These are phyloP conservation scores for Paecilomyces sp. DNA, from an alignment of 2,329 filamentous ascomycete genomes.

Conservation along the genomic window DNA sequence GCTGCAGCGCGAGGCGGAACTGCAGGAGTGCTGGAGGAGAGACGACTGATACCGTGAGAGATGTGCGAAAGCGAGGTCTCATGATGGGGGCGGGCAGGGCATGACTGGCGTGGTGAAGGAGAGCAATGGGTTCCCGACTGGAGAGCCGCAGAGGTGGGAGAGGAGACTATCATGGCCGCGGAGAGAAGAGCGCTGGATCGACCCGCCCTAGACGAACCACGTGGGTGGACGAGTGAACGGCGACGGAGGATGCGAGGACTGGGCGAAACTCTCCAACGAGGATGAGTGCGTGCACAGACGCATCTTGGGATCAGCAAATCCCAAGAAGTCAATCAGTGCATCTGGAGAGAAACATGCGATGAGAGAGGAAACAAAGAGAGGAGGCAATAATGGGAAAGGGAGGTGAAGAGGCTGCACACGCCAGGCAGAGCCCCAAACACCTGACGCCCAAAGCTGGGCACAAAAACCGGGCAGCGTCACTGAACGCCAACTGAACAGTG, in stretches of 20 bases:
- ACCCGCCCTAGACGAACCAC: conserved; percentile 25
- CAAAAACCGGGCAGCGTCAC: not conserved
- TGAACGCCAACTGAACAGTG: not conserved
- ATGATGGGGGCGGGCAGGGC: conserved; percentile 2
- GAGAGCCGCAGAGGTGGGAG: conserved; percentile 30
- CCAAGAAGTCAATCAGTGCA: not conserved
- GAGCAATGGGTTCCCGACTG: conserved; percentile 22
- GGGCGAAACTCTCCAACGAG: conserved; percentile 19
- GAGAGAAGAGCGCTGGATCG: conserved; percentile 2
- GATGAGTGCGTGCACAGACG: conserved; percentile 20
- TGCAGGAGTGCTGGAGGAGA: conserved; percentile 10
- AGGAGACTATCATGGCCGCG: conserved; percentile 31
- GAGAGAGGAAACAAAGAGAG: not conserved
- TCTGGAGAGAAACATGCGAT: not conserved
- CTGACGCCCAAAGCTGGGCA: not conserved
- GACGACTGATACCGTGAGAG: conserved; percentile 11
- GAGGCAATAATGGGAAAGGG: not conserved
- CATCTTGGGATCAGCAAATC: conserved; percentile 11
- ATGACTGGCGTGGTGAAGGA: conserved; percentile 3
- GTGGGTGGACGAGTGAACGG: conserved; percentile 30
- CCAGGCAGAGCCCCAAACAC: not conserved
- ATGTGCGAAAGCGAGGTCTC: conserved; percentile 2
- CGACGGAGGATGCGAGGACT: conserved; percentile 17
- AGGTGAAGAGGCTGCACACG: not conserved
- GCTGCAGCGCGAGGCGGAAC: conserved; percentile 4